Evolutionary conservation across 805 yeast genomes (phyloP).

Genomic region (Suhomyces sp.): DNA sequence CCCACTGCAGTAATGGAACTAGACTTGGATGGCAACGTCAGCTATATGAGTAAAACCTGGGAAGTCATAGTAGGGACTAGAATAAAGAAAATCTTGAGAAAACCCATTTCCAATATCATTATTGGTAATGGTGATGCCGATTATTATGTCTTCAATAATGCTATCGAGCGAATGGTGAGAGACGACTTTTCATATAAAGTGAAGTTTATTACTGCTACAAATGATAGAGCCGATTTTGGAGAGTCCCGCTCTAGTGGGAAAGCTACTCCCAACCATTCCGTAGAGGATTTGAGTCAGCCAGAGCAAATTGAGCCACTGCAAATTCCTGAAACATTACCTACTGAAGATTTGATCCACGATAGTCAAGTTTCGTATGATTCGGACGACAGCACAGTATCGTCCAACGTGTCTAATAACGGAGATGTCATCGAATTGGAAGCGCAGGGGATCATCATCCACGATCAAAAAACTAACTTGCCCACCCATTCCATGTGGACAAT

Average conservation of each 20-base stretch:
- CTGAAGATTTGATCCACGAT: conserved; percentile 2
- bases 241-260: conserved; percentile 14
- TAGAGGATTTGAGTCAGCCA: conserved; percentile 10
- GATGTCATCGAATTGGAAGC: conserved; percentile 78
- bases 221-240: conserved; percentile 11
- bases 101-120: conserved; percentile 61
- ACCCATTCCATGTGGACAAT: conserved; percentile 92
- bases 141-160: conserved; percentile 62
- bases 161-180: conserved; percentile 63
- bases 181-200: conserved; percentile 80
- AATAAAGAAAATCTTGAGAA: conserved; percentile 49
- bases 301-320: neutral
- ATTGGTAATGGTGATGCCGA: conserved; percentile 62
- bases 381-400: conserved; percentile 14
- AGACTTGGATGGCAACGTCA: conserved; percentile 74
- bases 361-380: conserved; percentile 6
- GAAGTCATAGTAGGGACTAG: conserved; percentile 69
- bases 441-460: conserved; percentile 83
- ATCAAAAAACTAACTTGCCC: conserved; percentile 53
- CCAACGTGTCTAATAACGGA: conserved; percentile 52
- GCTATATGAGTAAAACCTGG: conserved; percentile 76
- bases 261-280: conserved; percentile 26
- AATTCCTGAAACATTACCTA: neutral
- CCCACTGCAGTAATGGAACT: conserved; percentile 82
- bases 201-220: conserved; percentile 59